phyloP scores from a whole-genome alignment of 495 filamentous ascomycete genomes.

The Neurospora sp. region DNA sequence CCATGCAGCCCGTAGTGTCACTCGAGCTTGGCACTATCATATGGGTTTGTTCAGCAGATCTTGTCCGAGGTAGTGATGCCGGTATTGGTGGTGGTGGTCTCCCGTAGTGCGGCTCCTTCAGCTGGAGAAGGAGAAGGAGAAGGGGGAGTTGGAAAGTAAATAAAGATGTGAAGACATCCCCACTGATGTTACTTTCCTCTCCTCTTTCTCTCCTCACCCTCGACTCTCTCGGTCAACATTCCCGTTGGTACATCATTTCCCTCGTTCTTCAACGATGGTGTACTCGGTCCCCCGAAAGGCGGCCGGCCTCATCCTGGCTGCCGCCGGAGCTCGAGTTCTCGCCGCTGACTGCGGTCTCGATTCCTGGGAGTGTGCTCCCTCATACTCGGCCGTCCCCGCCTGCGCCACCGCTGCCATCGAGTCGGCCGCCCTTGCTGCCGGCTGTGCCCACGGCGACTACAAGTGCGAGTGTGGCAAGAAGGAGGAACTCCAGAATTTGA shows the following conservation, averaged over 20 bases:
- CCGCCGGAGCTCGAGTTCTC: neutral
- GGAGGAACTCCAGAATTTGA: neutral
- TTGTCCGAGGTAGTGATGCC: neutral
- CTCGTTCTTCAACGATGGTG: neutral
- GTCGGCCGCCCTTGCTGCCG: neutral
- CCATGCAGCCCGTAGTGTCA: neutral
- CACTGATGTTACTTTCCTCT: neutral
- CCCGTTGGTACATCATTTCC: neutral
- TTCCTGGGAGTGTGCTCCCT: neutral
- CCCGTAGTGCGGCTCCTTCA: neutral
- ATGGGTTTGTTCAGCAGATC: neutral
- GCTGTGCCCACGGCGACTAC: neutral
- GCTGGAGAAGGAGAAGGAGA: neutral
- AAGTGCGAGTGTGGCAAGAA: neutral
- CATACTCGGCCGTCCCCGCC: neutral
- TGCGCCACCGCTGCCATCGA: conserved; percentile 3
- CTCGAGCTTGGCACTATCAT: neutral
- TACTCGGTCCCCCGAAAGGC: neutral
- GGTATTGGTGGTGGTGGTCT: neutral
- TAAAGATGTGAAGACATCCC: neutral
- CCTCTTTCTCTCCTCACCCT: neutral
- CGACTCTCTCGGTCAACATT: neutral
- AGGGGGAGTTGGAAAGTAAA: neutral
- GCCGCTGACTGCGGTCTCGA: neutral
- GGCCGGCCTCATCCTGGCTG: neutral